These are phyloP conservation scores for Amphibolis antarctica DNA, from an alignment of 106 monocot genomes.

Conservation along the genomic window DNA sequence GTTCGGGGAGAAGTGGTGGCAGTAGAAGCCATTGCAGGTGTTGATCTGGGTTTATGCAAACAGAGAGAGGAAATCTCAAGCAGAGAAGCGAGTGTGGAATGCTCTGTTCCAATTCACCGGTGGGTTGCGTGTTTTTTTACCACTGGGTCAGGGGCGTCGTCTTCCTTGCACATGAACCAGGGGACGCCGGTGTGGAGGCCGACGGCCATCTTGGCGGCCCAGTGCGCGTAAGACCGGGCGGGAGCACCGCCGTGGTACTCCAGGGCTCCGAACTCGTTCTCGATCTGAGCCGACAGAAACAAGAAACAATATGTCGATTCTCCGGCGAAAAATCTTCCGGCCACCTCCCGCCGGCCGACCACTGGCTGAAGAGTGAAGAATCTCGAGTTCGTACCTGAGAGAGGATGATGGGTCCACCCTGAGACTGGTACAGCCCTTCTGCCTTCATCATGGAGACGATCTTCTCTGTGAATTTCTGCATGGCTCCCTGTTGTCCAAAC, in stretches of 20 bases:
- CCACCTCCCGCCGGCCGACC: too few relatives aligned
- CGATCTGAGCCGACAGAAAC: slow-evolving; percentile 37
- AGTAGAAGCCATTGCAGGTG: slow-evolving; percentile 50
- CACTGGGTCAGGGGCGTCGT: slow-evolving; percentile 27
- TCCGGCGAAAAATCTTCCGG: not conserved
- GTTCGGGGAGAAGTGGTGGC: slow-evolving; percentile 40
- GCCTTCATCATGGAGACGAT: slow-evolving; percentile 40
- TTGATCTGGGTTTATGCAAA: slow-evolving; percentile 20
- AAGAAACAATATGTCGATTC: not conserved
- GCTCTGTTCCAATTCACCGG: not conserved
- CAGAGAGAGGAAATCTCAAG: too few relatives aligned
- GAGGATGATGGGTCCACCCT: slow-evolving; percentile 56
- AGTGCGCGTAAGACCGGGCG: slow-evolving; percentile 24
- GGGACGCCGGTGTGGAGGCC: slow-evolving; percentile 26
- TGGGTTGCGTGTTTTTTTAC: not conserved
- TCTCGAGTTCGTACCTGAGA: slow-evolving; percentile 45
- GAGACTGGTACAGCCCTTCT: slow-evolving; percentile 27
- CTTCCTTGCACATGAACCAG: slow-evolving; percentile 79
- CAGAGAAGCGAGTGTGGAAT: not conserved
- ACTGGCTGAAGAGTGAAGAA: not conserved
- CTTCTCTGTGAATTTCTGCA: slow-evolving; percentile 36
- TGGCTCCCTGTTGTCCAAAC: slow-evolving; percentile 17
- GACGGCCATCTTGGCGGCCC: slow-evolving; percentile 26
- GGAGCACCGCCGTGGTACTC: slow-evolving; percentile 58
- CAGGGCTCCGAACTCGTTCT: slow-evolving; percentile 87